Evolutionary conservation across 352 stramenopile genomes (phyloP), one percentile per base, ranked within the genome.

Genomic region (Phytopythium montanum): DNA sequence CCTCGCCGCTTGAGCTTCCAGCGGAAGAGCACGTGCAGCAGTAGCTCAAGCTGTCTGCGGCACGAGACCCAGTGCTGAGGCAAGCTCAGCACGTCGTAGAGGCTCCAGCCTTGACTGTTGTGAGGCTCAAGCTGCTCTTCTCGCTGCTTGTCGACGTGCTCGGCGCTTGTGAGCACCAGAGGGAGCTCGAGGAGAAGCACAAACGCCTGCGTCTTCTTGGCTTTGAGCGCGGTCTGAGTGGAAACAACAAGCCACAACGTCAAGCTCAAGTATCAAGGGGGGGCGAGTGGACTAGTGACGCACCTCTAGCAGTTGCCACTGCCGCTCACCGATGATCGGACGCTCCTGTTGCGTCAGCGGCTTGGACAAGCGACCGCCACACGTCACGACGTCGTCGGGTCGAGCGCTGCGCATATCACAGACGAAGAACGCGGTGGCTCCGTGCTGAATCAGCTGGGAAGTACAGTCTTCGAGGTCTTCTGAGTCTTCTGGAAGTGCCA

Each of bases 1-100:
- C 84, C 84, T 29, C 70, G 73, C 21, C 71, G 70, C 56, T 91
- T 91, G 10, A 77, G 63, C 38, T 93, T 93, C 84, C 84, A 93
- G 12, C 78, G 75, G 46, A 93, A 93, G 16, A 93, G 54, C 4
- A 93, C 53, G 26, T 77, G 62, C 12, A 93, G 48, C 3, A 93
- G 65, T 62, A 90, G 79, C 61, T 91, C 81, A 1, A 93, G 60
- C 48, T 91, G 81, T 0, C 75, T 66, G 5, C 76, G 80, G 39
- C 84, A 93, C 12, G 66, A 76, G 8, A 90, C 63, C 81, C 81
- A 93, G 52, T 93, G 84, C 54, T 90, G 81, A 21, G 50, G 52
- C 26, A 88, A 14, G 10, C 68, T 48, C 19, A 59, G 57, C n/a
- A 79, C 67, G 65, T 92, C 80, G 63, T 93, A 93, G 8, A 87